A percentile compares a stretch with the other conserved stretches of the same genome.
Conservation (phyloP, 805 yeast species). For the Kodamaea neixiangensis region DNA sequence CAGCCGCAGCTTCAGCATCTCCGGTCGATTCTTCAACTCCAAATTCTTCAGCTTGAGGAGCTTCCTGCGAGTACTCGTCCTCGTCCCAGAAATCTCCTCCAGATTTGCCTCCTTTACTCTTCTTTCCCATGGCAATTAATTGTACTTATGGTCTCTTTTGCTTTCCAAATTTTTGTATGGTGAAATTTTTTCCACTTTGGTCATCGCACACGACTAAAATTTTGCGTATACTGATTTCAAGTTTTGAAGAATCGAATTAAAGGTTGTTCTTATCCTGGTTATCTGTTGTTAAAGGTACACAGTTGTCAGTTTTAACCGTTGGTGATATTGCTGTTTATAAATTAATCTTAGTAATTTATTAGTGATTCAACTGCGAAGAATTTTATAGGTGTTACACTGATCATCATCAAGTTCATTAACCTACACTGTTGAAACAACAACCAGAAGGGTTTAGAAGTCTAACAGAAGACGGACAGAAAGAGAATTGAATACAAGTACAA, state of each 20-base stretch:
- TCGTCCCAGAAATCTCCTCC: slow-evolving; percentile 84
- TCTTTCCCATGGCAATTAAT: slow-evolving; percentile 48
- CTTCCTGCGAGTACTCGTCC: slow-evolving; percentile 52
- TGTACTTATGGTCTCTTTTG: neutral
- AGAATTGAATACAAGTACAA: neutral
- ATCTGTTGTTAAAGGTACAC: neutral
- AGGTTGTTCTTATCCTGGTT: neutral
- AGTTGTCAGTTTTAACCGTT: neutral
- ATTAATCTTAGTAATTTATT: no score
- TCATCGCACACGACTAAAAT: slow-evolving; percentile 17
- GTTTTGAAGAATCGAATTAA: neutral
- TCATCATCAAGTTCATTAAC: slow-evolving; percentile 5
- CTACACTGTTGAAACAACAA: neutral
- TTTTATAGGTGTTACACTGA: no score
- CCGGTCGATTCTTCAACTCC: slow-evolving; percentile 30
- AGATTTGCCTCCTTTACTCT: slow-evolving; percentile 54
- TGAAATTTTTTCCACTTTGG: slow-evolving; percentile 20
- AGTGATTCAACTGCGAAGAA: neutral
- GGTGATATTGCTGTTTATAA: no score
- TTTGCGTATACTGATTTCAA: neutral
- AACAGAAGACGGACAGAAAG: no score
- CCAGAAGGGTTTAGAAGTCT: neutral
- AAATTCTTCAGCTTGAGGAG: slow-evolving; percentile 37
- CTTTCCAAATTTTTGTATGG: neutral
- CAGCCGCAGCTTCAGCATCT: slow-evolving; percentile 32